Conservation (phyloP, 306 rosid genomes). For the cucumber (Cucumis sativus) region DNA sequence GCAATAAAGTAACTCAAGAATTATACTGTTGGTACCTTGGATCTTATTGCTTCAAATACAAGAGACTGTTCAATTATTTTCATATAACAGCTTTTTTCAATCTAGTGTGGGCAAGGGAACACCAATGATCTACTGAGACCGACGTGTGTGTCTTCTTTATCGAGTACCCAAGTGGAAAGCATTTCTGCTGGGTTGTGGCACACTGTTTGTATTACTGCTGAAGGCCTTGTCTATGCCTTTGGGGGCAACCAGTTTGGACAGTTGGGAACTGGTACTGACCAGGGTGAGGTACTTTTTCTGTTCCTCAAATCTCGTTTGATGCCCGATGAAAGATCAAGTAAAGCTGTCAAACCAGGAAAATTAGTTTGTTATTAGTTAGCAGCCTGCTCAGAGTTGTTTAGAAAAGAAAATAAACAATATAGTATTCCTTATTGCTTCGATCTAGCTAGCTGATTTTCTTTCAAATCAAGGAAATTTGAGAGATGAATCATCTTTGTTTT, state of each 20-base stretch:
- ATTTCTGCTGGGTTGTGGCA: slow-evolving; percentile 91
- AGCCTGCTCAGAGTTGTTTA: background rate
- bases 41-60: background rate
- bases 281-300: slow-evolving; percentile 44
- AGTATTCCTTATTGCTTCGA: background rate
- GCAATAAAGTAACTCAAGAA: background rate
- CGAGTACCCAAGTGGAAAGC: slow-evolving; percentile 33
- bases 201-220: slow-evolving; percentile 53
- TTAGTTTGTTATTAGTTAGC: background rate
- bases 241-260: slow-evolving; percentile 97
- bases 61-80: background rate
- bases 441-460: background rate
- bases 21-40: background rate
- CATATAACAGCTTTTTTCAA: background rate
- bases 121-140: slow-evolving; percentile 68
- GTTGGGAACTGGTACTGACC: slow-evolving; percentile 67
- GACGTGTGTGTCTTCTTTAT: slow-evolving; percentile 46
- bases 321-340: background rate
- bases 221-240: slow-evolving; percentile 53
- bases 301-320: background rate
- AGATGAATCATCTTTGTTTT: background rate
- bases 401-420: background rate
- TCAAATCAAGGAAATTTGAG: background rate
- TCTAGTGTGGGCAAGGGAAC: slow-evolving; percentile 77
- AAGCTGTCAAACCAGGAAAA: background rate